Evolutionary conservation across 345 rosid species (phyloP).

Genomic region (Streptanthus diversifolius): DNA sequence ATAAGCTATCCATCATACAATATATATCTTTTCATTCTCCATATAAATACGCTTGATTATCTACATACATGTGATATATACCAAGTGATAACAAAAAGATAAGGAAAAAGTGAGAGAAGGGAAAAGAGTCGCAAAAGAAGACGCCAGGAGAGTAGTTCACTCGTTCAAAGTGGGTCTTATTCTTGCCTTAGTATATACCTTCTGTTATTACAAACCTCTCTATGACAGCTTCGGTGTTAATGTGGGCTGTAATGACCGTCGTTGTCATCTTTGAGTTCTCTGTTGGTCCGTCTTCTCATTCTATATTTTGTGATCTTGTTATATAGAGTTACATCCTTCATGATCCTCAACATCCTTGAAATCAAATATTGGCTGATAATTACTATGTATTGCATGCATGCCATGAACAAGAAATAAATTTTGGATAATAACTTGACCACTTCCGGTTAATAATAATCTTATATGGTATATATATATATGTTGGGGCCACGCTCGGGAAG

Average conservation of each 20-base stretch:
- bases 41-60: slow-evolving; percentile 23
- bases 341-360: not conserved
- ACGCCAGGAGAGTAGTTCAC: slow-evolving; percentile 64
- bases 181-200: slow-evolving; percentile 54
- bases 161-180: slow-evolving; percentile 71
- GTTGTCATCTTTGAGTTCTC: slow-evolving; percentile 76
- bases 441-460: not conserved
- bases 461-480: not conserved
- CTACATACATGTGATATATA: slow-evolving; percentile 15
- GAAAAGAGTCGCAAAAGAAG: slow-evolving; percentile 55
- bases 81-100: not conserved
- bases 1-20: not conserved
- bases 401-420: not conserved
- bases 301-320: not conserved
- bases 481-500: slow-evolving; percentile 61
- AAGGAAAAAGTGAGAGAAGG: slow-evolving; percentile 2
- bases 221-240: slow-evolving; percentile 59
- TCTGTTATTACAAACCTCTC: slow-evolving; percentile 59
- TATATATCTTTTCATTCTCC: slow-evolving; percentile 3
- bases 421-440: not conserved
- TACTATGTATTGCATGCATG: slow-evolving; percentile 5
- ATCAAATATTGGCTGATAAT: not conserved
- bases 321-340: not conserved
- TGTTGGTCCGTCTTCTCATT: slow-evolving; percentile 50
- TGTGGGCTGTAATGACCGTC: slow-evolving; percentile 87